Evolutionary conservation across 208 protist genomes (phyloP).

Genomic region (Histomonas meleagridis): DNA sequence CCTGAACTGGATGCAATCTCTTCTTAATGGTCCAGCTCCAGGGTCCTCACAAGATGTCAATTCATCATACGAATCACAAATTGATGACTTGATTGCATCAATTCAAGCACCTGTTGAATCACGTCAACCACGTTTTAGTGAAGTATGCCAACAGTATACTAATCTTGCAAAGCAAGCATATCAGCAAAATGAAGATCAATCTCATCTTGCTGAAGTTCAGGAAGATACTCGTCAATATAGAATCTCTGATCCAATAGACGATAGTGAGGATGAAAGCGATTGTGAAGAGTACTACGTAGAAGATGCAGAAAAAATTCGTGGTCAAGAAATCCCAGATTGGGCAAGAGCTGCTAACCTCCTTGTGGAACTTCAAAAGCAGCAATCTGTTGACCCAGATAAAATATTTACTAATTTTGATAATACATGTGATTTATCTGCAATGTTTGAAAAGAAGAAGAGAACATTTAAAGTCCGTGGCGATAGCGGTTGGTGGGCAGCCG

Average conservation of each 20-base stretch:
- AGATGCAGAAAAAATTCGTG: slow-evolving; percentile 14
- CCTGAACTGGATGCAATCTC: neutral
- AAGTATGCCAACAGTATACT: neutral
- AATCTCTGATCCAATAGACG: neutral
- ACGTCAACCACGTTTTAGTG: neutral
- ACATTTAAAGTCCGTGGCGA: slow-evolving; percentile 23
- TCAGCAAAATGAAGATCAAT: too few relatives aligned
- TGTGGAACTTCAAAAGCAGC: neutral
- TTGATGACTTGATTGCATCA: neutral
- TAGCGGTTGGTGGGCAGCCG: neutral
- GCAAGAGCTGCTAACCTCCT: neutral
- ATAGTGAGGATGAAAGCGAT: neutral
- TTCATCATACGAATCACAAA: neutral
- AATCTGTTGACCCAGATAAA: neutral
- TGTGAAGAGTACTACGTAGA: slow-evolving; percentile 27
- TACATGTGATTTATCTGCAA: neutral
- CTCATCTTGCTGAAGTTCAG: too few relatives aligned
- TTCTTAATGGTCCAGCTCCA: neutral
- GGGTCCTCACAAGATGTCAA: too few relatives aligned
- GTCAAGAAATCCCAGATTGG: neutral
- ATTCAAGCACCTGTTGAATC: neutral
- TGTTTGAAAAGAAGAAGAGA: slow-evolving; percentile 35
- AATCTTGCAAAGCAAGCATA: neutral
- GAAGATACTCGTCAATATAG: neutral
- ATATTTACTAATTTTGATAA: neutral